phyloP scores from a whole-genome alignment of 2,329 filamentous ascomycete species.

The Colletotrichum siamense region DNA sequence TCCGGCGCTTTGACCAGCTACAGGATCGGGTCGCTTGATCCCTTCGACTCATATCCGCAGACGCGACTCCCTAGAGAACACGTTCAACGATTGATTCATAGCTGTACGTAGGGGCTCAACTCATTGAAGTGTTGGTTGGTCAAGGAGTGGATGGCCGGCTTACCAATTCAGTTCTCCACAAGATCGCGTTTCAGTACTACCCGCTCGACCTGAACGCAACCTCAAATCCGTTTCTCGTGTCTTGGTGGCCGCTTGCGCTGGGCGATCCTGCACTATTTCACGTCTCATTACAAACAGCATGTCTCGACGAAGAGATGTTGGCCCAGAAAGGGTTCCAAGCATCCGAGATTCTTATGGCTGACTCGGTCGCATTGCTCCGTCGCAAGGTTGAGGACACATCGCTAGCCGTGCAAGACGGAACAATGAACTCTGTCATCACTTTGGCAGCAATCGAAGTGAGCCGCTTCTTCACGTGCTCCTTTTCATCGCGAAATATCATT shows the following conservation, averaged over 20 bases:
- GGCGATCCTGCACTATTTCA: slow-evolving; percentile 63
- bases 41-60: slow-evolving; percentile 61
- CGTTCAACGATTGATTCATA: slow-evolving; percentile 61
- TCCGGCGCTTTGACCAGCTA: slow-evolving; percentile 27
- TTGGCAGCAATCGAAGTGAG: slow-evolving; percentile 62
- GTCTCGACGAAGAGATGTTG: slow-evolving; percentile 56
- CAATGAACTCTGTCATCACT: slow-evolving; percentile 62
- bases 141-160: not conserved
- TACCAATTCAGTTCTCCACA: slow-evolving; percentile 51
- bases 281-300: slow-evolving; percentile 64
- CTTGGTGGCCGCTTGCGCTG: slow-evolving; percentile 65
- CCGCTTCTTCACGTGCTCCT: not conserved
- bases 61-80: slow-evolving; percentile 55
- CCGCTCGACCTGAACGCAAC: slow-evolving; percentile 56
- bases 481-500: not conserved
- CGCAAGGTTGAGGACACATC: slow-evolving; percentile 51
- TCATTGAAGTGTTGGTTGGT: not conserved
- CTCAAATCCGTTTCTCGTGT: slow-evolving; percentile 63
- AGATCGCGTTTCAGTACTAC: slow-evolving; percentile 66
- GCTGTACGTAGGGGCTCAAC: slow-evolving; percentile 45
- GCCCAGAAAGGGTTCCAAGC: slow-evolving; percentile 57
- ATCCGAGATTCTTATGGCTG: slow-evolving; percentile 62
- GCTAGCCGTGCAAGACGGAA: slow-evolving; percentile 57
- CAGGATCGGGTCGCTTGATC: slow-evolving; percentile 49
- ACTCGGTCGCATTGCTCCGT: slow-evolving; percentile 58